Percentiles rank a stretch among this genome's conserved stretches.
phyloP scores from a whole-genome alignment of 768 basidiomycete species.

The Termitomyces bulborhizus region DNA sequence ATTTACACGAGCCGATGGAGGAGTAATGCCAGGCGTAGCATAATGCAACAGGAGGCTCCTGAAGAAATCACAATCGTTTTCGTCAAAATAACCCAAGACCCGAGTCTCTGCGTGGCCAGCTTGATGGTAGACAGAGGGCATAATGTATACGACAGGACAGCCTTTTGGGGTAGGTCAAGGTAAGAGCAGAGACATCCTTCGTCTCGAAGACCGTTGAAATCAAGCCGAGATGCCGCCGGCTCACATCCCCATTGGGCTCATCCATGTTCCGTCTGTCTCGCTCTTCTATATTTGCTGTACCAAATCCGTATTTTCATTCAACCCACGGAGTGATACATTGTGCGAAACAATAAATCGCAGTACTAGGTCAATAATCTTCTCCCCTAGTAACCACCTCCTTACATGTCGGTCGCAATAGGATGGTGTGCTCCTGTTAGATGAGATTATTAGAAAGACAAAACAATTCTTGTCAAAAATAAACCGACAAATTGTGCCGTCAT shows the following conservation, averaged over 20 bases:
- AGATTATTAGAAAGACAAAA: not conserved
- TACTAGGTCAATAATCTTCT: conserved; percentile 58
- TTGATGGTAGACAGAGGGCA: conserved; percentile 17
- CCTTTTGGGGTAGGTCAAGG: not conserved
- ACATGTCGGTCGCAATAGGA: conserved; percentile 75
- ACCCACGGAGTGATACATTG: not conserved
- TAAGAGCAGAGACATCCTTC: conserved; percentile 8
- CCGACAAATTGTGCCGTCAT: conserved; percentile 94
- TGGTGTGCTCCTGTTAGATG: conserved; percentile 68
- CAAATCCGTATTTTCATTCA: not conserved
- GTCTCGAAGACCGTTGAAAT: not conserved
- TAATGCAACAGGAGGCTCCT: conserved; percentile 43
- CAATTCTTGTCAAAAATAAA: conserved; percentile 9
- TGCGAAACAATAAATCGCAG: not conserved
- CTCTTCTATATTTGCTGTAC: not conserved
- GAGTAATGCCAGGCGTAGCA: conserved; percentile 60
- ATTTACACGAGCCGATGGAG: conserved; percentile 70
- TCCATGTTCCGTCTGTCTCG: conserved; percentile 1
- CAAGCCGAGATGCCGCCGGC: conserved; percentile 5
- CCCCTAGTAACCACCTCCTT: conserved; percentile 85
- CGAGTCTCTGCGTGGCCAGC: conserved; percentile 8
- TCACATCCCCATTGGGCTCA: not conserved
- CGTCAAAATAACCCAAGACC: conserved; percentile 4
- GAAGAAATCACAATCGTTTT: conserved; percentile 18
- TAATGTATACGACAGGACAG: not conserved